These are phyloP conservation scores for Colletotrichum plurivorum DNA, from an alignment of 2,329 filamentous ascomycete species.

Conservation along the genomic window DNA sequence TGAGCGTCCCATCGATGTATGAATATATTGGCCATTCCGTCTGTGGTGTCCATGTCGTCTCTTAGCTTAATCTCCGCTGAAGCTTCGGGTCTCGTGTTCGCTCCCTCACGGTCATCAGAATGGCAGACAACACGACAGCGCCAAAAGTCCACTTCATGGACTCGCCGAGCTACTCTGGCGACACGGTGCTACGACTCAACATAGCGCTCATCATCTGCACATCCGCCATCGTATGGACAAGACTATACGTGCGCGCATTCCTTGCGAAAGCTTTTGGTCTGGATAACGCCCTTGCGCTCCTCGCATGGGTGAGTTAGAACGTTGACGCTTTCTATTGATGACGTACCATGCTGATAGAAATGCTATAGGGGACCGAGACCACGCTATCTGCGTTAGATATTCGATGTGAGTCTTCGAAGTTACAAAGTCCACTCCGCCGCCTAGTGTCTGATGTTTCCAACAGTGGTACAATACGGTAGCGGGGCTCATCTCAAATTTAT, in stretches of 20 bases:
- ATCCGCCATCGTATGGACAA: not conserved
- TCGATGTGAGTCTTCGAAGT: not conserved
- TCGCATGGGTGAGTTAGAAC: not conserved
- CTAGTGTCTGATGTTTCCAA: too few species aligned
- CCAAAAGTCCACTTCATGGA: not conserved
- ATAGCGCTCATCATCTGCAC: slow-evolving; percentile 1
- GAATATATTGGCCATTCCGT: not conserved
- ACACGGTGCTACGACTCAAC: not conserved
- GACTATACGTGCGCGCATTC: not conserved
- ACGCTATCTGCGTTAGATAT: slow-evolving; percentile 3
- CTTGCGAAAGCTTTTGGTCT: not conserved
- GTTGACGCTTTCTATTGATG: not conserved
- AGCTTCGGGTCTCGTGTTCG: too few species aligned
- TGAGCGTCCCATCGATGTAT: too few species aligned
- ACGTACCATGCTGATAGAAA: not conserved
- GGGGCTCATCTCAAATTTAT: not conserved
- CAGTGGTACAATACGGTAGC: slow-evolving; percentile 3
- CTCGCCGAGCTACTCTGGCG: not conserved
- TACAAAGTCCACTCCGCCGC: too few species aligned
- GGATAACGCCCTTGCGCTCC: not conserved
- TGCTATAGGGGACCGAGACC: not conserved
- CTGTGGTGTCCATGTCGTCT: not conserved
- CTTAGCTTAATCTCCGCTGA: too few species aligned
- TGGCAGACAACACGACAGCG: not conserved
- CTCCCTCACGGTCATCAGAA: not conserved